phyloP scores from a whole-genome alignment of 768 basidiomycete species.

The Termitomyces sp. region DNA sequence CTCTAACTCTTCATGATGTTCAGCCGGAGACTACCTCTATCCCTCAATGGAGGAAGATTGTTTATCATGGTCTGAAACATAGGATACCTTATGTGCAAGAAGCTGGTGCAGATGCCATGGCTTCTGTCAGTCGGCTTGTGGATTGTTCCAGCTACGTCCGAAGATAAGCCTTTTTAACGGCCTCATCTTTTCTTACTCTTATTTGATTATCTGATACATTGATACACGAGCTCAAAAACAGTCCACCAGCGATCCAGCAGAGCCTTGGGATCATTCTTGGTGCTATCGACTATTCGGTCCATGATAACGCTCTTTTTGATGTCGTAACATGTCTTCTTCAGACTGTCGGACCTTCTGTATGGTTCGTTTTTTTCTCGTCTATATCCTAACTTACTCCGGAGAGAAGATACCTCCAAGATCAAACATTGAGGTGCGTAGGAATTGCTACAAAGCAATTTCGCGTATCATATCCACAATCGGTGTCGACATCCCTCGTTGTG shows the following conservation, averaged over 20 bases:
- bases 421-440: conserved; percentile 57
- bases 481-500: conserved; percentile 11
- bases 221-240: conserved; percentile 53
- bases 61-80: conserved; percentile 72
- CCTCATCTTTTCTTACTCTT: background rate
- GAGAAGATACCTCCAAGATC: conserved; percentile 17
- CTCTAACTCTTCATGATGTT: conserved; percentile 55
- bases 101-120: conserved; percentile 67
- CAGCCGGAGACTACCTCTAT: conserved; percentile 34
- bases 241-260: conserved; percentile 56
- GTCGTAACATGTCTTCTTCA: conserved; percentile 55
- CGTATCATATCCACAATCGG: conserved; percentile 31
- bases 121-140: conserved; percentile 58
- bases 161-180: conserved; percentile 54
- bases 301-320: conserved; percentile 47
- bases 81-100: conserved; percentile 62
- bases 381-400: conserved; percentile 11
- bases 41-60: conserved; percentile 60
- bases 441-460: conserved; percentile 36
- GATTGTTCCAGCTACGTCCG: conserved; percentile 59
- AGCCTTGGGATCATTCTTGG: conserved; percentile 70
- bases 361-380: conserved; percentile 1
- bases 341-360: conserved; percentile 50
- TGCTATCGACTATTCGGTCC: conserved; percentile 53
- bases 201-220: conserved; percentile 35